phyloP scores from a whole-genome alignment of 2,329 filamentous ascomycete species.

The Fusarium sp. region DNA sequence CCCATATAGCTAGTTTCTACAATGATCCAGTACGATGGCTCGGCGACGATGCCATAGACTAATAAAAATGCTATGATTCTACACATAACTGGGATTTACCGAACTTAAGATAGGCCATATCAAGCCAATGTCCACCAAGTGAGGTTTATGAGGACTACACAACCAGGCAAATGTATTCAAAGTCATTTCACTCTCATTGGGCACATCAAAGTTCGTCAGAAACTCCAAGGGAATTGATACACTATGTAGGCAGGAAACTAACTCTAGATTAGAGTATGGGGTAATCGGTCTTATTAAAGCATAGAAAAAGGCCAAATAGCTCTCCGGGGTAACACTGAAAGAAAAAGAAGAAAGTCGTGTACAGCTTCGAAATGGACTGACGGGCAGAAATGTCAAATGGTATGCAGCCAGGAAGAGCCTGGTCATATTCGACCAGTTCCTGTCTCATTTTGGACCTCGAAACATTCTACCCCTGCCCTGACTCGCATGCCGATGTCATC shows the following conservation, averaged over 20 bases:
- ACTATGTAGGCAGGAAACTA: constrained; percentile 45
- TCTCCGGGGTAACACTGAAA: constrained; percentile 51
- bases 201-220: constrained; percentile 18
- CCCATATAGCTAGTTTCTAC: background rate
- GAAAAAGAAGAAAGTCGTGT: constrained; percentile 49
- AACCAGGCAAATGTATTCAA: background rate
- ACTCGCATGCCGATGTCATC: constrained; percentile 38
- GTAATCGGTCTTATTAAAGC: constrained; percentile 53
- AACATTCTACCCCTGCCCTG: constrained; percentile 27
- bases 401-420: constrained; percentile 20
- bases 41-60: background rate
- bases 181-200: background rate
- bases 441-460: background rate
- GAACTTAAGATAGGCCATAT: background rate
- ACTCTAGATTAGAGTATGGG: constrained; percentile 47
- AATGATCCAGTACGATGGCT: background rate
- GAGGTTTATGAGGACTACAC: background rate
- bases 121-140: background rate
- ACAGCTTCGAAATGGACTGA: constrained; percentile 33
- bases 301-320: constrained; percentile 51
- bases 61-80: background rate
- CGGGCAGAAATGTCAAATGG: background rate
- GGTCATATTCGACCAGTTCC: constrained; percentile 1
- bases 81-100: background rate
- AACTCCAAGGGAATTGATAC: constrained; percentile 40